Conservation (phyloP, 1,139 yeast genomes). For the Sporopachydermia cereana region DNA sequence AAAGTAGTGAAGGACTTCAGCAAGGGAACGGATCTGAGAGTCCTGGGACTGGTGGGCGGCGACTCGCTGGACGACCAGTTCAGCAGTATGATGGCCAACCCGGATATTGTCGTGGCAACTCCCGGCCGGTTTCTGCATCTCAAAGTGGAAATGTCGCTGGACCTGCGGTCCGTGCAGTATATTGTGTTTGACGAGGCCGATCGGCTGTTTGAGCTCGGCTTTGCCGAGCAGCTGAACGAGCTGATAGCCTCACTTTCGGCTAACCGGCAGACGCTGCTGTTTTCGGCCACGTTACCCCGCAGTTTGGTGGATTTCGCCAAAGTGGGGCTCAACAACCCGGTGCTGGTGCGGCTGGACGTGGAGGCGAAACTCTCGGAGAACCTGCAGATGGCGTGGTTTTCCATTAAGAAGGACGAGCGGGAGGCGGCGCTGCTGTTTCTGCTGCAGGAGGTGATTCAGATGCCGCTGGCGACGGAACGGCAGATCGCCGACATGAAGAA, state of each 20-base stretch:
- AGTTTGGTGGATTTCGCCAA: slow-evolving; percentile 92
- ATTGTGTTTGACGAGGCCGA: slow-evolving; percentile 98
- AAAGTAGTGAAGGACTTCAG: slow-evolving; percentile 85
- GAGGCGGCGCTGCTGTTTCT: slow-evolving; percentile 75
- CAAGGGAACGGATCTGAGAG: slow-evolving; percentile 70
- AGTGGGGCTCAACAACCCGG: slow-evolving; percentile 89
- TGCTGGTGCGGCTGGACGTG: slow-evolving; percentile 82
- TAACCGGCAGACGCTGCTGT: slow-evolving; percentile 74
- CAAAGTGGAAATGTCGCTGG: slow-evolving; percentile 88
- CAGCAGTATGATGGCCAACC: slow-evolving; percentile 82
- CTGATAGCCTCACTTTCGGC: slow-evolving; percentile 74
- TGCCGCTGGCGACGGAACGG: slow-evolving; percentile 62
- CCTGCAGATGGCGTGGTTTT: slow-evolving; percentile 78
- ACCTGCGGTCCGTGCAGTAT: slow-evolving; percentile 71
- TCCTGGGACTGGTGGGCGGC: slow-evolving; percentile 86
- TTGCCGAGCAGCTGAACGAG: slow-evolving; percentile 88
- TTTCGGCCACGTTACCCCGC: slow-evolving; percentile 91
- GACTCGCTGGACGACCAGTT: slow-evolving; percentile 95
- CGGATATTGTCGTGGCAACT: slow-evolving; percentile 91
- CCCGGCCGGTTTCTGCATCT: slow-evolving; percentile 96
- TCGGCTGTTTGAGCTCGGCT: slow-evolving; percentile 93
- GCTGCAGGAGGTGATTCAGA: slow-evolving; percentile 71
- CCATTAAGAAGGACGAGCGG: slow-evolving; percentile 74
- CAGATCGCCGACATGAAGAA: slow-evolving; percentile 23
- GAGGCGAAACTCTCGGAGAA: slow-evolving; percentile 85